phyloP scores from a whole-genome alignment of 306 rosid species.

The Oemleria cerasiformis region DNA sequence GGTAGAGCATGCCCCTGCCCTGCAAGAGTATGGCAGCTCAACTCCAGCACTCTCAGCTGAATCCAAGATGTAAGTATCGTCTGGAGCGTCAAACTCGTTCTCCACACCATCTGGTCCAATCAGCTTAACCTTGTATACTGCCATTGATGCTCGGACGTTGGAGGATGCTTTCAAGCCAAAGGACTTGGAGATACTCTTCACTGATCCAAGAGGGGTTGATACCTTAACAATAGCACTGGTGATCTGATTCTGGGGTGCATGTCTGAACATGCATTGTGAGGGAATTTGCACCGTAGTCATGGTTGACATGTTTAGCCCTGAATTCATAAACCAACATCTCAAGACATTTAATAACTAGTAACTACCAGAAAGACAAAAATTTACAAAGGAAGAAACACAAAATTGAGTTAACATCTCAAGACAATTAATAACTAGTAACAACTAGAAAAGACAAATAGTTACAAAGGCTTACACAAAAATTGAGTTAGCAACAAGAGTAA shows the following conservation, averaged over 20 bases:
- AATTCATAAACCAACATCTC: conserved; percentile 22
- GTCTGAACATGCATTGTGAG: conserved; percentile 38
- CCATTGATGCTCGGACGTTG: conserved; percentile 54
- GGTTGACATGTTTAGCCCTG: conserved; percentile 54
- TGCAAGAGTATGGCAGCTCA: conserved; percentile 85
- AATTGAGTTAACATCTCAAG: conserved; percentile 3
- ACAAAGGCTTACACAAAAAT: background rate
- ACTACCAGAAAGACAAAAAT: background rate
- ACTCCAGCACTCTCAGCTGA: conserved; percentile 73
- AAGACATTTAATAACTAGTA: conserved; percentile 11
- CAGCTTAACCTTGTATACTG: conserved; percentile 65
- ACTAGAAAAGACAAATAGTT: background rate
- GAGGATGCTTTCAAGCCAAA: conserved; percentile 60
- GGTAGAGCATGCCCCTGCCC: conserved; percentile 86
- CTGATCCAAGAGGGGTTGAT: conserved; percentile 50
- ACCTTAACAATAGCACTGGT: conserved; percentile 35
- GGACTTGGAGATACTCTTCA: conserved; percentile 40
- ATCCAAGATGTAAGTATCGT: conserved; percentile 67
- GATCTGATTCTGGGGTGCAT: conserved; percentile 23
- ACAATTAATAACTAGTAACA: conserved; percentile 3
- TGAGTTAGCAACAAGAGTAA: background rate
- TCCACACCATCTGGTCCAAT: conserved; percentile 59
- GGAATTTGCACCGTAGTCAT: conserved; percentile 46
- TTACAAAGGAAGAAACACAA: background rate
- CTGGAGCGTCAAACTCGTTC: conserved; percentile 68